A percentile compares a stretch with the other conserved stretches of the same genome.
Conservation (phyloP, 2,329 filamentous ascomycete species). For the Chrysoporthe austroafricana region DNA sequence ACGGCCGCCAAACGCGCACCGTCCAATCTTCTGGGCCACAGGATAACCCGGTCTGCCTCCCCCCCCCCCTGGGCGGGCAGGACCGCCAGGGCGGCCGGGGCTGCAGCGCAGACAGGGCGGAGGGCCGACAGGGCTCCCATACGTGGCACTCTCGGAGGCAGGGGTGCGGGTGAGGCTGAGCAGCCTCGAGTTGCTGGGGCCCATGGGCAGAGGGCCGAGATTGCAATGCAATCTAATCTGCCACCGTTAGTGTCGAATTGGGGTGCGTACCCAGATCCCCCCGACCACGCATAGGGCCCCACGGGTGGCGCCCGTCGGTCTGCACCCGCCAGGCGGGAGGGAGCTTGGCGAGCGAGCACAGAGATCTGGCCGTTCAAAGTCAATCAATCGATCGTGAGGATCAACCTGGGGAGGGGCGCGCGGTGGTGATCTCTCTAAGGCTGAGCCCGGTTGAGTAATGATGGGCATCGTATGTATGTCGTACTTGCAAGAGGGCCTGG, state of each 20-base stretch:
- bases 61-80: too few species aligned
- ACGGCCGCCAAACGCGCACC: background rate
- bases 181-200: slow-evolving; percentile 6
- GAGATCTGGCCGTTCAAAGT: background rate
- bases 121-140: background rate
- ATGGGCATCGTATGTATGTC: background rate
- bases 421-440: background rate
- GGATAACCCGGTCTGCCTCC: background rate
- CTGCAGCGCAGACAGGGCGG: background rate
- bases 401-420: background rate
- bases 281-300: background rate
- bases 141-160: background rate
- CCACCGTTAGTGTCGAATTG: background rate
- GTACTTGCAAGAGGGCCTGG: background rate
- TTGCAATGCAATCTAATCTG: slow-evolving; percentile 19
- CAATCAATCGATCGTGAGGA: background rate
- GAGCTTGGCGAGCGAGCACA: slow-evolving; percentile 2
- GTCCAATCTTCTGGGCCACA: background rate
- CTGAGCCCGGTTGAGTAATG: background rate
- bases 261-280: background rate
- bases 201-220: slow-evolving; percentile 17
- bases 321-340: background rate
- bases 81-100: background rate
- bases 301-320: background rate
- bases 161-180: slow-evolving; percentile 16